Evolutionary conservation across 306 rosid genomes (phyloP), one percentile per base, ranked within the genome.

Genomic region (Lagenaria siceraria): DNA sequence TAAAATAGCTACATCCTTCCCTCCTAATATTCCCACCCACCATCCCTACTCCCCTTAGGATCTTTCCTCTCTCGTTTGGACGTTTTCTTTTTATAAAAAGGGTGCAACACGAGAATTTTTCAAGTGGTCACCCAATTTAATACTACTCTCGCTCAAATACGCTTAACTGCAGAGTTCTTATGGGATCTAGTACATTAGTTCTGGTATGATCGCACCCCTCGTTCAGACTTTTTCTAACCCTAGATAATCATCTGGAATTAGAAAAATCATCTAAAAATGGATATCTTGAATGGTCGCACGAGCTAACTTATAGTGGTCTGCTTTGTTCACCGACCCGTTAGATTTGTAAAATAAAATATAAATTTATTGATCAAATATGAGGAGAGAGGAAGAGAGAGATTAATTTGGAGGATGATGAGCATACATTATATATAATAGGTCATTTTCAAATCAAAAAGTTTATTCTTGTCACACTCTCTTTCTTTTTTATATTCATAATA

Each of bases 381-480:
- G 66, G n/a, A 60, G 66, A 27, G 51, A 19, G n/a, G 14, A 63
- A 68, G 24, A 79, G 53, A 27, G 49, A 38, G 74, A 66, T n/a
- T n/a, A n/a, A n/a, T 40, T n/a, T 66, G 8, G 74, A 65, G 49
- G 76, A 72, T 46, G 76, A 25, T 72, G 24, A 8, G 59, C 11
- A 43, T 1, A 12, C 12, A 12, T 22, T 24, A 46, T 72, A 49
- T 24, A 46, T 10, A 48, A 72, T 72, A 68, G 79, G 87, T 83
- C 19, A 83, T 84, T 91, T 83, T 71, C 71, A 71, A 63, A 81
- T 60, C 78, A 31, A 77, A 92, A 93, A 89, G 92, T 89, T 93
- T 87, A 90, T 90, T 93, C 98, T 90, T 90, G 96, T 89, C 96
- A 86, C 86, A 12, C 65, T 60, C 19, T 21, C 29, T 21, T 8